Conservation (phyloP, 1,284 basidiomycete species). For the Microstroma glucosiphilum region DNA sequence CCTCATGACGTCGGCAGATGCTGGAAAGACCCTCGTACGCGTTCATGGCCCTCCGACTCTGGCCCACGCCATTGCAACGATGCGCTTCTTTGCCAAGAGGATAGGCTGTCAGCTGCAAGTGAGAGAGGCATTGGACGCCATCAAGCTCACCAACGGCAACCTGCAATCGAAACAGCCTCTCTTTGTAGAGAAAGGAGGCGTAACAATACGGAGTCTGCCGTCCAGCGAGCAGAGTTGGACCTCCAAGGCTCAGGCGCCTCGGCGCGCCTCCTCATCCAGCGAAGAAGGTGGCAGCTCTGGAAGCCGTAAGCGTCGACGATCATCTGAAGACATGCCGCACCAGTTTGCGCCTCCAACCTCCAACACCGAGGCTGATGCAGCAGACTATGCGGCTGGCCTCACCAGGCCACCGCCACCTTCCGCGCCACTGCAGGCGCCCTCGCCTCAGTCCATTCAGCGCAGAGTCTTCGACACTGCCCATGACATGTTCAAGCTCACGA, state of each 20-base stretch:
- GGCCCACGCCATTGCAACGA: slow-evolving; percentile 65
- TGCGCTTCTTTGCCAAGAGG: slow-evolving; percentile 42
- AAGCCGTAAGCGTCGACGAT: slow-evolving; percentile 1
- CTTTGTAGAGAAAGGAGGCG: too few relatives aligned
- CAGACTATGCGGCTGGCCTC: not conserved
- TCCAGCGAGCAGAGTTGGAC: too few relatives aligned
- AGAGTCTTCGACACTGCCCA: slow-evolving; percentile 6
- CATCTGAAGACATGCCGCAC: not conserved
- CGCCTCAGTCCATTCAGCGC: too few relatives aligned
- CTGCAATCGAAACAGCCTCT: too few relatives aligned
- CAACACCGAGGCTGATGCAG: not conserved
- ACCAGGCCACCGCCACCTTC: too few relatives aligned
- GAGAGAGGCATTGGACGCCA: slow-evolving; percentile 3
- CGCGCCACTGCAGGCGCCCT: too few relatives aligned
- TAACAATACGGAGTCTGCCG: too few relatives aligned
- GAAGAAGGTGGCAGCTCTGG: not conserved
- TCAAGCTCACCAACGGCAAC: too few relatives aligned
- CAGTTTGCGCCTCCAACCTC: not conserved
- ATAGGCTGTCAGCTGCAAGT: slow-evolving; percentile 28
- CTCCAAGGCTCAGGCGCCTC: too few relatives aligned
- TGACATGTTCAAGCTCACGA: slow-evolving; percentile 12
- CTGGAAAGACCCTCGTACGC: slow-evolving; percentile 51
- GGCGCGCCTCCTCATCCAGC: too few relatives aligned
- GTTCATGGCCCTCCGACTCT: slow-evolving; percentile 69
- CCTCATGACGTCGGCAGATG: slow-evolving; percentile 73